phyloP scores from a whole-genome alignment of 495 filamentous ascomycete species.

The Aspergillus homomorphus region DNA sequence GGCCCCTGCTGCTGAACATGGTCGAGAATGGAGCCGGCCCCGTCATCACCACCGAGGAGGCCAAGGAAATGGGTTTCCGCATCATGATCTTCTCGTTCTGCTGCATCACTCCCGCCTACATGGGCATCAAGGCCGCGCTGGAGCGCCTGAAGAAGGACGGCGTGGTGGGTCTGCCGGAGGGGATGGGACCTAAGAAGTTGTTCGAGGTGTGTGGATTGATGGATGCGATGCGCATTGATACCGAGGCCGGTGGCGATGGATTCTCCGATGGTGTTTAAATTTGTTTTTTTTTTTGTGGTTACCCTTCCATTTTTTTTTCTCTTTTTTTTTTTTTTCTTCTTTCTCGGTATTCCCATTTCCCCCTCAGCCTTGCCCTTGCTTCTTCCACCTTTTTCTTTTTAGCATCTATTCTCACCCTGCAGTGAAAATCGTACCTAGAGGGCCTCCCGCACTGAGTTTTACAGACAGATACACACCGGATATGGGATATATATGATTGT shows the following conservation, averaged over 20 bases:
- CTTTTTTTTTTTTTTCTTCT: slow-evolving; percentile 13
- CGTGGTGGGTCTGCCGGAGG: slow-evolving; percentile 44
- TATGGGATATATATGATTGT: no score
- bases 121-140: slow-evolving; percentile 46
- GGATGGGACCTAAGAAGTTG: slow-evolving; percentile 45
- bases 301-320: neutral
- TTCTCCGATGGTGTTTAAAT: slow-evolving; percentile 39
- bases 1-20: slow-evolving; percentile 62
- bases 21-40: slow-evolving; percentile 61
- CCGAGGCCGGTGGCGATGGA: slow-evolving; percentile 50
- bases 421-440: no score
- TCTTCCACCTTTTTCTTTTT: no score
- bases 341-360: neutral
- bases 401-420: no score
- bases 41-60: slow-evolving; percentile 53
- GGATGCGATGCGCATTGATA: slow-evolving; percentile 56
- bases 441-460: no score
- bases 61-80: slow-evolving; percentile 57
- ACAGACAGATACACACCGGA: no score
- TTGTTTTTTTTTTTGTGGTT: neutral
- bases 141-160: slow-evolving; percentile 48
- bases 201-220: slow-evolving; percentile 60
- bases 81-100: slow-evolving; percentile 62
- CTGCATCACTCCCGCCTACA: slow-evolving; percentile 48
- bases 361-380: no score